Conservation (phyloP, 169 alveolate species). For the Plasmodium blacklocki region DNA sequence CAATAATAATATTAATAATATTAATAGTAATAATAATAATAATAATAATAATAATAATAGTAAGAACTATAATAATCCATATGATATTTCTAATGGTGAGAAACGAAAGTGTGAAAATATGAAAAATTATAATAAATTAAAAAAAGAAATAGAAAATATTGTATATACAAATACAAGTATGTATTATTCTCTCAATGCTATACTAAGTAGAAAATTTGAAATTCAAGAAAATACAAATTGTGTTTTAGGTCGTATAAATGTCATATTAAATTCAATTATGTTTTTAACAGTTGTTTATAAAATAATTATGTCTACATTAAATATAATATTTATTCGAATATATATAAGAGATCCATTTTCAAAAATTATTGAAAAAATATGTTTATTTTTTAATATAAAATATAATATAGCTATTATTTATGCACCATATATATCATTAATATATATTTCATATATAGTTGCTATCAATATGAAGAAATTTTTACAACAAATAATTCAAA, state of each 20-base stretch:
- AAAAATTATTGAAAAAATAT: conserved; percentile 50
- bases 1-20: neutral
- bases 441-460: conserved; percentile 58
- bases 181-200: conserved; percentile 68
- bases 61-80: neutral
- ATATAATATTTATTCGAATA: conserved; percentile 60
- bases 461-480: conserved; percentile 71
- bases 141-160: conserved; percentile 67
- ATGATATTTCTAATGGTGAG: conserved; percentile 7
- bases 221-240: conserved; percentile 67
- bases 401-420: conserved; percentile 62
- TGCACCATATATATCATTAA: conserved; percentile 71
- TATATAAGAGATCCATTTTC: conserved; percentile 71
- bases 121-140: conserved; percentile 57
- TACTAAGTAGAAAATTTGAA: conserved; percentile 61
- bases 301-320: conserved; percentile 53
- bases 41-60: neutral
- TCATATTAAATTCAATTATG: conserved; percentile 63
- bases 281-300: conserved; percentile 61
- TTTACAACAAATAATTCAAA: conserved; percentile 70
- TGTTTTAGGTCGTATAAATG: conserved; percentile 45
- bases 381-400: conserved; percentile 66
- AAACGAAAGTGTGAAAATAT: conserved; percentile 13
- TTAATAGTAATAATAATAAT: neutral
- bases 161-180: conserved; percentile 74